Evolutionary conservation across 495 filamentous ascomycete genomes (phyloP), one percentile per base, ranked within the genome.

Genomic region (Penicillium dipodomyicola): DNA sequence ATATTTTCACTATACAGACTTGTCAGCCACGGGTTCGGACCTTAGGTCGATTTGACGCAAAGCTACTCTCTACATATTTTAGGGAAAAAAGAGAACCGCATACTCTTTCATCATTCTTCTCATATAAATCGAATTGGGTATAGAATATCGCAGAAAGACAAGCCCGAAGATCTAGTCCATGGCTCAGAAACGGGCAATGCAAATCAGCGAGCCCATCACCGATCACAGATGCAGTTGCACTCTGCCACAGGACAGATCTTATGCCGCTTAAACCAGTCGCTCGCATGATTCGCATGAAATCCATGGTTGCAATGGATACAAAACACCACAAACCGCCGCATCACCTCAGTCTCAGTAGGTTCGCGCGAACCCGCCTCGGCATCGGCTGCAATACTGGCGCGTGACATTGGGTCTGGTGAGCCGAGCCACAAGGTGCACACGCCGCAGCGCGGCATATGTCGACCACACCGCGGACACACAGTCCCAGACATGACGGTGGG

Each of bases 261-360:
- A 69, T 95, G 88, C 51, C 82, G 79, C 32, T 72, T 77, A 69
- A 97, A 98, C 94, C 94, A 98, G 60, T 87, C 84, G 57, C 84
- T 77, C 11, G 92, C 91, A 71, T 97, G 94, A 63, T 92, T 86
- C 14, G 88, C 84, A 70, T 98, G 94, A 65, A 89, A 85, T 12
- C 90, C 91, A 75, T 98, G 94, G 64, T 89, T 88, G 68, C 94
- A 98, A 56, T 82, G 82, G 39, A 92, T 83, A 63, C 94, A 98
- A 65, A 96, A 96, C 0, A 85, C 87, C 45, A 92, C 81, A 51
- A 84, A 80, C 30, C 76, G 69, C 40, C 70, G 68, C 75, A 81
- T 75, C 10, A 76, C 30, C 15, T 79, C 77, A 9, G 59, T 59
- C 40, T 72, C 68, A 1, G 58, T 66, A 4, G 62, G 61, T 33